Evolutionary conservation across 2,329 filamentous ascomycete genomes (phyloP).

Genomic region (Scortechinia acanthostroma): DNA sequence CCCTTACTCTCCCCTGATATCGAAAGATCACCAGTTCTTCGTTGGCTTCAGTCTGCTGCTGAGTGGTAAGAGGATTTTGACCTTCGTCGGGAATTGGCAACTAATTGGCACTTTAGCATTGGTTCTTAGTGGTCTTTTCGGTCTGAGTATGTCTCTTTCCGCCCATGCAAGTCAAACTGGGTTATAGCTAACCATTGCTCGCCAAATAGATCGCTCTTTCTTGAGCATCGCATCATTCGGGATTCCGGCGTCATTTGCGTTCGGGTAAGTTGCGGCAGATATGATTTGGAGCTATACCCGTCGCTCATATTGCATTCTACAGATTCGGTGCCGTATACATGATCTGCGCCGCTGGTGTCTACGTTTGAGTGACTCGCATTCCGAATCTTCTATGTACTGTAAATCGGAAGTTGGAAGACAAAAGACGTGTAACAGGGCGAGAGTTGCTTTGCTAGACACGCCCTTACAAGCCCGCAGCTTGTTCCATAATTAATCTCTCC

Average conservation of each 20-base stretch:
- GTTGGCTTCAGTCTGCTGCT: constrained; percentile 73
- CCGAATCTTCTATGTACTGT: constrained; percentile 19
- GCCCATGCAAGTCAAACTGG: no score
- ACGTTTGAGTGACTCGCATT: constrained; percentile 57
- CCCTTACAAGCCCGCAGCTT: no score
- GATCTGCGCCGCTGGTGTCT: constrained; percentile 97
- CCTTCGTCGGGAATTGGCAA: neutral
- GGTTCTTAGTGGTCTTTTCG: neutral
- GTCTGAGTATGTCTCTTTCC: neutral
- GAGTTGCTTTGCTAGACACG: constrained; percentile 3
- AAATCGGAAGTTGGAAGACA: no score
- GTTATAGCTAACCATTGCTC: no score
- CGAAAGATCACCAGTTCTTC: constrained; percentile 77
- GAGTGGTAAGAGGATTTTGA: constrained; percentile 48
- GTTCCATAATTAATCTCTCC: neutral
- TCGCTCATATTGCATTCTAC: no score
- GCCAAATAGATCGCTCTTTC: constrained; percentile 67
- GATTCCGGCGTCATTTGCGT: constrained; percentile 77
- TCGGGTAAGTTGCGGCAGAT: constrained; percentile 68
- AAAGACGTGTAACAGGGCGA: no score
- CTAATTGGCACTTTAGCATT: neutral
- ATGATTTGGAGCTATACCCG: no score
- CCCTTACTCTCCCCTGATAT: constrained; percentile 74
- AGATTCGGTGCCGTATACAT: constrained; percentile 95
- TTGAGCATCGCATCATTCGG: constrained; percentile 72